These are phyloP conservation scores for Aquilaria sinensis DNA, from an alignment of 345 rosid species.

Conservation along the genomic window DNA sequence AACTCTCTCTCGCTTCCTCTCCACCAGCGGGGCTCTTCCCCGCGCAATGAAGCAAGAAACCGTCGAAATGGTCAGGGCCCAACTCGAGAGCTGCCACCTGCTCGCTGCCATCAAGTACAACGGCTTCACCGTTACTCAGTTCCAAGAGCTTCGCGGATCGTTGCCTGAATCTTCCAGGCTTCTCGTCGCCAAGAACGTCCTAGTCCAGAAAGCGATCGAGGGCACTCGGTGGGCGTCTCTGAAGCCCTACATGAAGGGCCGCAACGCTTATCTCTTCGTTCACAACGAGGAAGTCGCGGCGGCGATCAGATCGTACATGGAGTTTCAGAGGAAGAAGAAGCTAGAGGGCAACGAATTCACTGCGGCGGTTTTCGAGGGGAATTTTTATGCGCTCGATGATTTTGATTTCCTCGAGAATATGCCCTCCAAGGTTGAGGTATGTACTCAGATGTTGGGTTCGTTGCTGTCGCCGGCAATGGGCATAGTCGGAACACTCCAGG, in stretches of 20 bases:
- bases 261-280: slow-evolving; percentile 92
- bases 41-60: slow-evolving; percentile 80
- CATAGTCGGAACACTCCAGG: slow-evolving; percentile 79
- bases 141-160: slow-evolving; percentile 65
- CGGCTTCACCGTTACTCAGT: slow-evolving; percentile 80
- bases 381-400: slow-evolving; percentile 73
- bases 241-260: slow-evolving; percentile 92
- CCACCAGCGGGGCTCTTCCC: slow-evolving; percentile 68
- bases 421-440: slow-evolving; percentile 82
- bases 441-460: slow-evolving; percentile 72
- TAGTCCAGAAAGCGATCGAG: slow-evolving; percentile 81
- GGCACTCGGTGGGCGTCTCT: slow-evolving; percentile 82
- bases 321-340: slow-evolving; percentile 68
- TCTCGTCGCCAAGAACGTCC: slow-evolving; percentile 77
- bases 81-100: slow-evolving; percentile 74
- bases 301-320: slow-evolving; percentile 76
- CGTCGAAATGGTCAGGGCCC: slow-evolving; percentile 65
- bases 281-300: slow-evolving; percentile 85
- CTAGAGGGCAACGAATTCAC: slow-evolving; percentile 68
- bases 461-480: slow-evolving; percentile 71
- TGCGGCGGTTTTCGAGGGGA: slow-evolving; percentile 92
- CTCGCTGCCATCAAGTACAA: slow-evolving; percentile 74
- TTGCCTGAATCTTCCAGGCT: slow-evolving; percentile 71
- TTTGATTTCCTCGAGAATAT: slow-evolving; percentile 64
- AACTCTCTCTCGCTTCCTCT: slow-evolving; percentile 14